Conservation (phyloP, 2,329 filamentous ascomycete genomes). For the Paracoccidioides lutzii region DNA sequence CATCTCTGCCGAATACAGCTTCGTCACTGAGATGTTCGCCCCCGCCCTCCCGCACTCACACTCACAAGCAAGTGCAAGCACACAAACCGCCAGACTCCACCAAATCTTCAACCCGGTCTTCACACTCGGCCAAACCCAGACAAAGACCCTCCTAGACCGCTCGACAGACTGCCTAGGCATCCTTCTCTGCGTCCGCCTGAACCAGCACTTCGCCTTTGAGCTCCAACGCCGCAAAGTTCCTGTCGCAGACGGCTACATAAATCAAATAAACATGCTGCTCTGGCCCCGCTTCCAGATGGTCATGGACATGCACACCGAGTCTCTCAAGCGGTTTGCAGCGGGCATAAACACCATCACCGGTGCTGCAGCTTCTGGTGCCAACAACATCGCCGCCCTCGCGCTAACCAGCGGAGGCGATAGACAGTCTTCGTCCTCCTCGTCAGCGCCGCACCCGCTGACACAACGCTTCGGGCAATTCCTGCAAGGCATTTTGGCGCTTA, state of each 20-base stretch:
- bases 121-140: slow-evolving; percentile 63
- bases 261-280: slow-evolving; percentile 86
- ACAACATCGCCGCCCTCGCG: slow-evolving; percentile 40
- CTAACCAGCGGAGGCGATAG: slow-evolving; percentile 27
- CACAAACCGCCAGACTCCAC: too few species aligned
- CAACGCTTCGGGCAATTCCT: slow-evolving; percentile 92
- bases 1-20: slow-evolving; percentile 85
- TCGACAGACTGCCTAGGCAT: slow-evolving; percentile 77
- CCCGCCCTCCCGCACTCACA: too few species aligned
- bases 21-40: slow-evolving; percentile 80
- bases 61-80: too few species aligned
- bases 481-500: slow-evolving; percentile 70
- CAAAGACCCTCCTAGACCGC: slow-evolving; percentile 60
- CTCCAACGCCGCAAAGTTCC: slow-evolving; percentile 84
- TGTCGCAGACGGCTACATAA: slow-evolving; percentile 79
- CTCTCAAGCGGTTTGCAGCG: slow-evolving; percentile 50
- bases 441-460: slow-evolving; percentile 76
- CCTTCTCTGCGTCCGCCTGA: slow-evolving; percentile 80
- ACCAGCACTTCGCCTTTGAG: slow-evolving; percentile 88
- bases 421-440: slow-evolving; percentile 14
- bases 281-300: slow-evolving; percentile 93
- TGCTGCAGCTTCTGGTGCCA: too few species aligned
- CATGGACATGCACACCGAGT: slow-evolving; percentile 87
- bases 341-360: slow-evolving; percentile 27
- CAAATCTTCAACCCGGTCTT: slow-evolving; percentile 88